Conservation (phyloP, 2,329 filamentous ascomycete species). For the Ophiostoma quercus region DNA sequence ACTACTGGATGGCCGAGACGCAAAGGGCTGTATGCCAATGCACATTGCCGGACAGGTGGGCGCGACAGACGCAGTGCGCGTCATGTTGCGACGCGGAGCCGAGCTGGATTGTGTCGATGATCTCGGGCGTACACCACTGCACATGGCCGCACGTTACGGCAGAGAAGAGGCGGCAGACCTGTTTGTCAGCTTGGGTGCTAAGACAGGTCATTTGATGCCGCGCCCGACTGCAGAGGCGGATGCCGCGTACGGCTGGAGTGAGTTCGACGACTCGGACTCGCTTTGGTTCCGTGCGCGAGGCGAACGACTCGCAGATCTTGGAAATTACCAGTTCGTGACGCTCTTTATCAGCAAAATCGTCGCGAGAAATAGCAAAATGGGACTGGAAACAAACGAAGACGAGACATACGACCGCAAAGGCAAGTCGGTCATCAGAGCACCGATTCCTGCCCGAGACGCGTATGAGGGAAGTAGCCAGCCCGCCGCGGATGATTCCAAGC, state of each 20-base stretch:
- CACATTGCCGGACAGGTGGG: slow-evolving; percentile 3
- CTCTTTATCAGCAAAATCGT: background rate
- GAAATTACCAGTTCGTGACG: background rate
- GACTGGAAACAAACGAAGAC: background rate
- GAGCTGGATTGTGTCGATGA: background rate
- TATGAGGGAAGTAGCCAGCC: background rate
- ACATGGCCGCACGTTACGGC: background rate
- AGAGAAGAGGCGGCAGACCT: background rate
- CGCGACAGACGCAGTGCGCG: background rate
- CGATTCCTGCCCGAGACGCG: background rate
- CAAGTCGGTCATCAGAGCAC: background rate
- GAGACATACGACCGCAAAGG: background rate
- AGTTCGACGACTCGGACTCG: background rate
- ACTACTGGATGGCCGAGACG: background rate
- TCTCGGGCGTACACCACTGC: background rate
- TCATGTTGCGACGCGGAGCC: background rate
- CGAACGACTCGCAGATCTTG: slow-evolving; percentile 5
- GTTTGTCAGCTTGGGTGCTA: background rate
- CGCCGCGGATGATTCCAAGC: background rate
- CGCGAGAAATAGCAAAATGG: background rate
- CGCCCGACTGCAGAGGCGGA: background rate
- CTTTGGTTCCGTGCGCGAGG: background rate
- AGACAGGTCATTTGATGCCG: background rate
- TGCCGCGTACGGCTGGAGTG: background rate
- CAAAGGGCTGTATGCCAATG: slow-evolving; percentile 2